Evolutionary conservation across 164 flowering plant species (phyloP).

Genomic region (Magnolia changhungtana): DNA sequence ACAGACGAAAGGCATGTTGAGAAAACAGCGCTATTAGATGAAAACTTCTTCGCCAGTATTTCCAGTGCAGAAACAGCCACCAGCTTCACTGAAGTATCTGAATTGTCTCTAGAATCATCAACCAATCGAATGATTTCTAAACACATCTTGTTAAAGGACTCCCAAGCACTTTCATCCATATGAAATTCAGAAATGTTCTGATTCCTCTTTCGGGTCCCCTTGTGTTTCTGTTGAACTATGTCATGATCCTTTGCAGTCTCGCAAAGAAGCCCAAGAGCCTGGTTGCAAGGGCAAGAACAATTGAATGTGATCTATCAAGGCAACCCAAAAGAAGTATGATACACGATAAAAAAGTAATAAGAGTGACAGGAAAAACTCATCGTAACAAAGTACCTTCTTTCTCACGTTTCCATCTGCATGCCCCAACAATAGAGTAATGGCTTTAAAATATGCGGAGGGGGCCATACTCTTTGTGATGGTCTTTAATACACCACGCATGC

Average conservation of each 20-base stretch:
- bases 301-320: neutral
- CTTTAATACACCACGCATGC: slow-evolving; percentile 39
- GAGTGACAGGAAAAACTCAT: neutral
- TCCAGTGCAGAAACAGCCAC: slow-evolving; percentile 76
- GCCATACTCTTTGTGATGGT: slow-evolving; percentile 41
- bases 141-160: slow-evolving; percentile 51
- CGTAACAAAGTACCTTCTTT: slow-evolving; percentile 52
- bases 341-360: neutral
- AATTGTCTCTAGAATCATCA: slow-evolving; percentile 37
- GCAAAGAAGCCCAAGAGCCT: slow-evolving; percentile 79
- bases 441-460: slow-evolving; percentile 58
- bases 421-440: slow-evolving; percentile 45
- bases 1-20: slow-evolving; percentile 56
- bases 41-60: slow-evolving; percentile 52
- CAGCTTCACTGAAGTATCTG: slow-evolving; percentile 42
- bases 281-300: slow-evolving; percentile 20
- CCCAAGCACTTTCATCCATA: slow-evolving; percentile 42
- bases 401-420: slow-evolving; percentile 44
- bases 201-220: slow-evolving; percentile 23
- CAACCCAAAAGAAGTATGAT: neutral
- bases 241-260: slow-evolving; percentile 47
- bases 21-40: slow-evolving; percentile 43
- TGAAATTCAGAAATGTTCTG: slow-evolving; percentile 32
- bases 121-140: slow-evolving; percentile 48
- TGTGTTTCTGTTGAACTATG: slow-evolving; percentile 23